Evolutionary conservation across 345 rosid genomes (phyloP).

Genomic region (Noccaea caerulescens): DNA sequence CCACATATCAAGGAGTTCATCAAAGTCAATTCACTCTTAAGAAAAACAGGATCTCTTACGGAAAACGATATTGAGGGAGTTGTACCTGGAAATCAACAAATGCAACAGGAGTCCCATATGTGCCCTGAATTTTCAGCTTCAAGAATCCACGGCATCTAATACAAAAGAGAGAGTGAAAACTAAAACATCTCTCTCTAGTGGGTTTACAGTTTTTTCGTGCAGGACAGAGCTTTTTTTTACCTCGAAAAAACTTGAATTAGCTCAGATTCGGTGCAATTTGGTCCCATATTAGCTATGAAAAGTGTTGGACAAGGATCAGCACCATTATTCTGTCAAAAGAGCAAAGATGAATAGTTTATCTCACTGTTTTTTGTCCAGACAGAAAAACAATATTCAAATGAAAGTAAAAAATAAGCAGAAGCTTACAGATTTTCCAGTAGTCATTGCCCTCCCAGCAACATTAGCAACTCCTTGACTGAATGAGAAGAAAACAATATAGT

Average conservation of each 20-base stretch:
- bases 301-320: conserved; percentile 82
- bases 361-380: not conserved
- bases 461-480: conserved; percentile 61
- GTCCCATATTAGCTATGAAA: conserved; percentile 85
- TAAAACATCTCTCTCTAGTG: conserved; percentile 14
- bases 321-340: conserved; percentile 52
- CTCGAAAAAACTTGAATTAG: conserved; percentile 77
- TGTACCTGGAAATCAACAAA: conserved; percentile 90
- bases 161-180: conserved; percentile 30
- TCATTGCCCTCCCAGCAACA: conserved; percentile 47
- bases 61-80: conserved; percentile 4
- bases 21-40: conserved; percentile 18
- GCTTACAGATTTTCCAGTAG: conserved; percentile 56
- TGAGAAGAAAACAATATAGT: conserved; percentile 31
- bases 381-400: not conserved
- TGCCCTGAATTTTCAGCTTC: conserved; percentile 83
- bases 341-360: conserved; percentile 9
- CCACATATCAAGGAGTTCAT: conserved; percentile 17
- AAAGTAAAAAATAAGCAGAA: conserved; percentile 17
- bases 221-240: conserved; percentile 43
- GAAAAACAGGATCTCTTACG: not conserved
- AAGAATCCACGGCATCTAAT: conserved; percentile 80
- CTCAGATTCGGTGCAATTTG: conserved; percentile 82
- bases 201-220: not conserved
- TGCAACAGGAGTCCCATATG: conserved; percentile 82